These are phyloP conservation scores for Penicillium sp. DNA, from an alignment of 2,329 filamentous ascomycete genomes.

Conservation along the genomic window DNA sequence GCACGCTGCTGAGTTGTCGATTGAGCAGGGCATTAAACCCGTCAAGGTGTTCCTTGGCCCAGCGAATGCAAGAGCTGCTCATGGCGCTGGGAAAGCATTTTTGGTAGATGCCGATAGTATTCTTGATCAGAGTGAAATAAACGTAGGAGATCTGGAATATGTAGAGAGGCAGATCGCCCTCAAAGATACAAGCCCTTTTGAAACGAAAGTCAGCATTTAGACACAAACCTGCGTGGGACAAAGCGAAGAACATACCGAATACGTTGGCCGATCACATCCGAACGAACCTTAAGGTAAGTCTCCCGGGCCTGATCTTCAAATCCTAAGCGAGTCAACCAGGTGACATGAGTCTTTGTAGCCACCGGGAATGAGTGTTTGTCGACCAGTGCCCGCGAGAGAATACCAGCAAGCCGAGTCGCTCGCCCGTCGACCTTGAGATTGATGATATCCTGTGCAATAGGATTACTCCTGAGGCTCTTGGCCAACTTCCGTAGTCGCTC, in stretches of 20 bases:
- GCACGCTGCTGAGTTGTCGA: constrained; percentile 81
- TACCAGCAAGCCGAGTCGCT: constrained; percentile 68
- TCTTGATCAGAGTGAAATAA: constrained; percentile 90
- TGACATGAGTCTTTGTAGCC: constrained; percentile 75
- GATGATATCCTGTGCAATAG: constrained; percentile 86
- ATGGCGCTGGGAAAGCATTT: constrained; percentile 77
- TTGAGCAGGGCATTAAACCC: constrained; percentile 79
- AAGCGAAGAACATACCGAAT: constrained; percentile 60
- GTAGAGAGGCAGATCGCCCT: constrained; percentile 86
- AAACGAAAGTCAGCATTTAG: constrained; percentile 23
- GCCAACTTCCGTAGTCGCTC: constrained; percentile 80
- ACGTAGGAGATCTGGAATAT: constrained; percentile 94
- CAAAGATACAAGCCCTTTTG: constrained; percentile 83
- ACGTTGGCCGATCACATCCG: constrained; percentile 72
- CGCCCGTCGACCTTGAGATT: constrained; percentile 85
- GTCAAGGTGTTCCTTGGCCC: constrained; percentile 95
- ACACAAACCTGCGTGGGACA: neutral
- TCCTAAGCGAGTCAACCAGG: constrained; percentile 79
- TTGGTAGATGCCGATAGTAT: constrained; percentile 88
- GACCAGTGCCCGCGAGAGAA: constrained; percentile 72
- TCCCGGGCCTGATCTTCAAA: constrained; percentile 88
- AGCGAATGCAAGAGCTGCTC: constrained; percentile 93
- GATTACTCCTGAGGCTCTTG: constrained; percentile 76
- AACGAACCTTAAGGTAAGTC: constrained; percentile 76
- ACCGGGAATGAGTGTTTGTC: constrained; percentile 71